Base-by-base conservation (phyloP, 768 basidiomycete species). In the Naganishia vishniacii region DNA sequence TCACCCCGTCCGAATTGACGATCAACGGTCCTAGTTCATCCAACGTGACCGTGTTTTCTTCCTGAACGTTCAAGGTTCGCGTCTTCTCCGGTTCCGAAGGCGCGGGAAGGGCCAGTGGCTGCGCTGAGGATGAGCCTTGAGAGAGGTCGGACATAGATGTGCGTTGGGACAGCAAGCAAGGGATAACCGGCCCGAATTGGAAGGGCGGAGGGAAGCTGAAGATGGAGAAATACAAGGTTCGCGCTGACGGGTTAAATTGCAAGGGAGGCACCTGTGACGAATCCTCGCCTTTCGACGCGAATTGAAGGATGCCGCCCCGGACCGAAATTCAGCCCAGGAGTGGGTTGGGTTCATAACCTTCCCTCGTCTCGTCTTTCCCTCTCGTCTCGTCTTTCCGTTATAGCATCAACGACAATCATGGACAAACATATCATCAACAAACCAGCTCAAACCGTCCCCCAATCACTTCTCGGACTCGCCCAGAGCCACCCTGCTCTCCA, bases 371-470 rank as follows among this genome's bases (percentile, higher is more conserved):
- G 11, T 15, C n/a, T 12, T 44, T 18, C n/a, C n/a, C 42, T 15
- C n/a, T 6, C 11, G 7, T 20, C 13, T n/a, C 42, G 29, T 32
- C 49, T 23, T 51, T 31, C 48, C 29, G 37, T 40, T 16, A 40
- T 16, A 8, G 16, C 4, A 51, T 32, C 13, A 51, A 3, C 49
- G 34, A 29, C 25, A 29, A 53, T 28, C 23, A 63, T 63, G 62
- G 72, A 70, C 70, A 92, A 94, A 71, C 92, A 95, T 79, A 84
- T 95, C 67, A 68, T 88, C 66, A 91, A 92, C 77, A 73, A 81
- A 3, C 81, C 90, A 1, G 78, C 83, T 37, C 80, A 84, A 1
- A 82, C 93, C 42, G 91, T 91, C 25, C 74, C 85, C 58, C 88
- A 93, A 72, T 86, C 89, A 0, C 84, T 95, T 44, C 78, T 81